A percentile compares a stretch with the other conserved stretches of the same genome.
Conservation (phyloP, 2,329 filamentous ascomycete species). For the Bipolaris victoriae region DNA sequence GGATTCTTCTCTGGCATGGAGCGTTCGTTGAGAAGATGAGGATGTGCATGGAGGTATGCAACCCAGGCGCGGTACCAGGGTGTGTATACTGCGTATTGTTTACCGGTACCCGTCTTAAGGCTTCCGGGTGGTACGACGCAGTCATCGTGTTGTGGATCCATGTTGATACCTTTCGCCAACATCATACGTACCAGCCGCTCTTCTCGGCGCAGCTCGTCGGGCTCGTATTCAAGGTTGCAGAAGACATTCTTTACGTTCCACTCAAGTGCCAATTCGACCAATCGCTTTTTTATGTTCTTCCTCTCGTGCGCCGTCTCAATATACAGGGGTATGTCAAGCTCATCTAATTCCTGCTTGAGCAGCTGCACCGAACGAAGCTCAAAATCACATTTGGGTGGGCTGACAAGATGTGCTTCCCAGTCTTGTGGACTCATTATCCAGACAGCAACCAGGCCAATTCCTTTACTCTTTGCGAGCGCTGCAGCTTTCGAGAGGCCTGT, state of each 20-base stretch:
- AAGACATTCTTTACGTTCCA: slow-evolving; percentile 80
- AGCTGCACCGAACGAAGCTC: slow-evolving; percentile 73
- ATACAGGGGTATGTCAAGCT: slow-evolving; percentile 77
- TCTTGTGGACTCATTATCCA: slow-evolving; percentile 86
- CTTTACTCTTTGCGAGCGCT: slow-evolving; percentile 68
- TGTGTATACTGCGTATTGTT: slow-evolving; percentile 81
- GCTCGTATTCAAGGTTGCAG: slow-evolving; percentile 88
- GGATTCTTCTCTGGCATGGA: slow-evolving; percentile 66
- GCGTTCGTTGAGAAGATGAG: slow-evolving; percentile 67
- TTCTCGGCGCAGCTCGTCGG: slow-evolving; percentile 85
- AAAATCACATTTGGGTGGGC: slow-evolving; percentile 78
- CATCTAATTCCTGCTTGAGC: slow-evolving; percentile 69
- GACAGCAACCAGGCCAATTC: slow-evolving; percentile 74
- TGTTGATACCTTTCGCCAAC: slow-evolving; percentile 67
- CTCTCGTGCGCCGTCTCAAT: slow-evolving; percentile 74
- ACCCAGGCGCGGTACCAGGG: slow-evolving; percentile 85
- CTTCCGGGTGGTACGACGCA: slow-evolving; percentile 79
- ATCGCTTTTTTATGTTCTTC: slow-evolving; percentile 63
- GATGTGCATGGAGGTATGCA: slow-evolving; percentile 71
- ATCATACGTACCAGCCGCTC: slow-evolving; percentile 67
- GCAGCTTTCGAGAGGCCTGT: slow-evolving; percentile 71
- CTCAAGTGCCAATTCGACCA: slow-evolving; percentile 69
- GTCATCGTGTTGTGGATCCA: slow-evolving; percentile 79
- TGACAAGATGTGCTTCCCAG: slow-evolving; percentile 78
- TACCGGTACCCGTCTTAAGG: slow-evolving; percentile 70